Evolutionary conservation across 2,329 filamentous ascomycete species (phyloP).

Genomic region (Beauveria brongniartii): DNA sequence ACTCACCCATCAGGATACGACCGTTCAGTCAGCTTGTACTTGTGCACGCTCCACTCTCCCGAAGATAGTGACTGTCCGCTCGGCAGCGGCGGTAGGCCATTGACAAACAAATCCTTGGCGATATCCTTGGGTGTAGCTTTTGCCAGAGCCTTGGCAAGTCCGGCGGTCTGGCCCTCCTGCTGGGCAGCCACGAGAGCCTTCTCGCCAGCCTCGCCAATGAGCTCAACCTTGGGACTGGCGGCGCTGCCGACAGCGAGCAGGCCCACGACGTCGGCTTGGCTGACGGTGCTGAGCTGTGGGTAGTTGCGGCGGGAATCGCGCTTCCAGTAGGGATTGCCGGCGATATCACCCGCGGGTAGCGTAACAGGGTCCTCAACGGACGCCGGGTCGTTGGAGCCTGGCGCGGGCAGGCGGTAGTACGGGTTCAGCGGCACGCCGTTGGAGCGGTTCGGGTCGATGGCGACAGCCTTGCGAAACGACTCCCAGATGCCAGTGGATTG

Average conservation of each 20-base stretch:
- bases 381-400: slow-evolving; percentile 32
- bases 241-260: slow-evolving; percentile 80
- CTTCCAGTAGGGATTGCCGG: slow-evolving; percentile 61
- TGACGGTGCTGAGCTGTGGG: slow-evolving; percentile 69
- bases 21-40: slow-evolving; percentile 56
- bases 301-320: slow-evolving; percentile 80
- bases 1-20: slow-evolving; percentile 65
- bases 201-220: slow-evolving; percentile 55
- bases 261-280: slow-evolving; percentile 76
- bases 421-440: slow-evolving; percentile 89
- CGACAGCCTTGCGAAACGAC: slow-evolving; percentile 64
- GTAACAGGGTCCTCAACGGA: slow-evolving; percentile 38
- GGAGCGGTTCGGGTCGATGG: slow-evolving; percentile 81
- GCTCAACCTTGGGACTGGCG: slow-evolving; percentile 70
- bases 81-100: slow-evolving; percentile 81
- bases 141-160: slow-evolving; percentile 67
- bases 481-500: slow-evolving; percentile 89
- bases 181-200: slow-evolving; percentile 66
- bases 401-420: slow-evolving; percentile 77
- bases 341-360: slow-evolving; percentile 46
- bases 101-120: slow-evolving; percentile 55
- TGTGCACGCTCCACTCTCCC: slow-evolving; percentile 57
- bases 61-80: slow-evolving; percentile 53
- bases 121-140: slow-evolving; percentile 44
- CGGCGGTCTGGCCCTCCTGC: slow-evolving; percentile 63